Evolutionary conservation across 2,329 filamentous ascomycete species (phyloP), one percentile per base, ranked within the genome.

Genomic region (Cercospora janseana): DNA sequence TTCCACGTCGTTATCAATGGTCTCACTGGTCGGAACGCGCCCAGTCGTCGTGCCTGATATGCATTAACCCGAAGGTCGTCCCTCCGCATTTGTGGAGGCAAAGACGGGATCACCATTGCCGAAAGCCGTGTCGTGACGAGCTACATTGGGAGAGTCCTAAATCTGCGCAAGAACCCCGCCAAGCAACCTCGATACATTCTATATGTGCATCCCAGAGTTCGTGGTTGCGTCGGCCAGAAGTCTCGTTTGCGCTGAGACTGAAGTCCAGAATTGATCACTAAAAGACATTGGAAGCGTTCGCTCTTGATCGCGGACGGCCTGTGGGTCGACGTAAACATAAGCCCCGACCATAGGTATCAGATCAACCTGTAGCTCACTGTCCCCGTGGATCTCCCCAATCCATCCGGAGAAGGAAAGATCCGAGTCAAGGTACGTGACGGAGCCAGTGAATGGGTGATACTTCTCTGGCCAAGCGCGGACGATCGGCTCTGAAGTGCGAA

Each of bases 311-410:
- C 29, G 7, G 29, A 32, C 13, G 3, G n/a, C 18, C 29, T 32
- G 13, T n/a, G 35, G 35, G n/a, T 40, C 21, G 35, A 40, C 15
- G 6, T 20, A 15, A 12, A 24, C 7, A n/a, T 18, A 20, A 21
- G 35, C 35, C n/a, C 35, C 35, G n/a, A 40, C 21, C 18, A 40
- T 40, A 20, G 35, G 35, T 12, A n/a, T n/a, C 3, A 40, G n/a
- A 18, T 40, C 35, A 9, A 40, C 21, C n/a, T 21, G 21, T 20
- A 40, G 35, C n/a, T 40, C 35, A 20, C 27, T 20, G 9, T 44
- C 23, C 29, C 24, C 26, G 13, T 16, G 27, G 16, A 27, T 29
- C 16, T 45, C 42, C 7, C 28, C 35, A 10, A 40, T 5, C 16
- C 18, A 40, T 12, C 35, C 35, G 13, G 13, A n/a, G 16, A 40